Base-by-base conservation (phyloP, 2,329 filamentous ascomycete species). In the Claviceps sp. region DNA sequence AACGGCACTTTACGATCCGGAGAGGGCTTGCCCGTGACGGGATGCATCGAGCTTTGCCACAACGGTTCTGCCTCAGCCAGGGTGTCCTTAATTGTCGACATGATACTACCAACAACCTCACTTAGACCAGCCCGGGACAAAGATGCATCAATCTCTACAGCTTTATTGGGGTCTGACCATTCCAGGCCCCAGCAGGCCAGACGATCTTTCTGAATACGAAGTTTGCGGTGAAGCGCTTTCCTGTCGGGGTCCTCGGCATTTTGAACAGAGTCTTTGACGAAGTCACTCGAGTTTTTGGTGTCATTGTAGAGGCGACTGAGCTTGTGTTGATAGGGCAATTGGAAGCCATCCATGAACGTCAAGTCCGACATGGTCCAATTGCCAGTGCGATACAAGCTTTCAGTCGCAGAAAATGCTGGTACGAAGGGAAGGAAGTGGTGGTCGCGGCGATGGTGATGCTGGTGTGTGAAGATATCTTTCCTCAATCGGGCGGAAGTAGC, bases 41-140 rank as follows among this genome's bases (percentile, higher is more conserved):
- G 55, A 18, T 73, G 70, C 59, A 76, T 78, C 11, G 78, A 81
- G 60, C 75, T 80, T 54, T 77, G 71, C 77, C 84, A 86, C 53
- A 90, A 75, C 5, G 80, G 78, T 62, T 90, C 85, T 1, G 84
- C 83, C 65, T 90, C 85, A 52, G 85, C 83, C 45, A 88, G 70
- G 49, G 87, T 86, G 59, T 88, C 85, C 62, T 88, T 87, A 63
- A 90, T 88, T 48, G 85, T 89, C 16, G 79, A 79, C 75, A 91
- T 81, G 60, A 90, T 85, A 63, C 84, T 88, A 53, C 81, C 81
- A 50, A 90, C 86, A 1, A 87, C 79, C 63, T 89, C 85, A 54
- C 83, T 86, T 52, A 90, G 70, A 22, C 86, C 86, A 50, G 84
- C 83, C 63, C 85, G 82, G 60, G 85, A 86, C 8, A 84, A 71